Evolutionary conservation across 768 basidiomycete genomes (phyloP).

Genomic region (Lentinula lateritia): DNA sequence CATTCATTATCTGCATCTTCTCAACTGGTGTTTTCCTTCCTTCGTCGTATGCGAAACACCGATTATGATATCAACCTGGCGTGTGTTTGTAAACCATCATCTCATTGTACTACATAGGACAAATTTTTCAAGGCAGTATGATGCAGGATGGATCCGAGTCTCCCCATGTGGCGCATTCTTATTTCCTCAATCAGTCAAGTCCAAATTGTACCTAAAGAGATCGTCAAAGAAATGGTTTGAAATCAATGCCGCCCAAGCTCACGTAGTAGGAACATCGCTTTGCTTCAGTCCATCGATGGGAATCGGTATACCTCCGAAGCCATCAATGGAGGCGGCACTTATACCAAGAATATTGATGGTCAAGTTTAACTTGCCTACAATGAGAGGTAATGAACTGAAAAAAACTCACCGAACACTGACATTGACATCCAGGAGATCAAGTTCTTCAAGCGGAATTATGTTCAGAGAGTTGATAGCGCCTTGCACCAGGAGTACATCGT

Average conservation of each 20-base stretch:
- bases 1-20: too few species aligned
- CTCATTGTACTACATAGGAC: too few species aligned
- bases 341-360: background rate
- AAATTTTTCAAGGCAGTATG: too few species aligned
- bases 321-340: slow-evolving; percentile 26
- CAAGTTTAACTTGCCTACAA: background rate
- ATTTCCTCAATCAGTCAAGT: background rate
- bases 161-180: too few species aligned
- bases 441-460: slow-evolving; percentile 48
- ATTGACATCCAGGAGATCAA: slow-evolving; percentile 43
- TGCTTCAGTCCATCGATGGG: slow-evolving; percentile 30
- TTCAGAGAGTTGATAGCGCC: slow-evolving; percentile 43
- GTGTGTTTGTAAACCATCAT: too few species aligned
- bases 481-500: slow-evolving; percentile 50
- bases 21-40: too few species aligned
- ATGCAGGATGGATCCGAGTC: too few species aligned
- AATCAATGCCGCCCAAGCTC: slow-evolving; percentile 9
- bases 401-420: slow-evolving; percentile 32
- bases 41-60: too few species aligned
- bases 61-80: too few species aligned
- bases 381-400: background rate
- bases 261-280: slow-evolving; percentile 29
- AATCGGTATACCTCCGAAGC: slow-evolving; percentile 28
- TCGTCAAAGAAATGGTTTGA: background rate
- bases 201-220: background rate